Evolutionary conservation across 1,284 basidiomycete species (phyloP).

Genomic region (Ganoderma lingzhi): DNA sequence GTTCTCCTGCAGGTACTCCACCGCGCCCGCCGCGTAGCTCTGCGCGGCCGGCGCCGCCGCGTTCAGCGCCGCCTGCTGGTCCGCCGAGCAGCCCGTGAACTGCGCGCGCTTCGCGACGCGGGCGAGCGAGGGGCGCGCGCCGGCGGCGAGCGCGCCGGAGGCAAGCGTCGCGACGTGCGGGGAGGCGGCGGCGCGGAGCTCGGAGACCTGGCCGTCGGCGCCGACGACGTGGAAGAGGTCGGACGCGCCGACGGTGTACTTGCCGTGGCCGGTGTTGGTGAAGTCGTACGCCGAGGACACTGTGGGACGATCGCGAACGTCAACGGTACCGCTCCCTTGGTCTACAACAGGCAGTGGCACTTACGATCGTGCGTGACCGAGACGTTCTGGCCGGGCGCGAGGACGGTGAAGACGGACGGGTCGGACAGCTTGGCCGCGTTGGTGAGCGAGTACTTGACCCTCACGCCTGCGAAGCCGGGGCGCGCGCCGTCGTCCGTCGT

Average conservation of each 20-base stretch:
- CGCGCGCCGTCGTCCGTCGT: background rate
- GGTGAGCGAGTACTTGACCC: background rate
- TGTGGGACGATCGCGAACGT: background rate
- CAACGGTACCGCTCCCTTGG: too few relatives aligned
- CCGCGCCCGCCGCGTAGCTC: background rate
- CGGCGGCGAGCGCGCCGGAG: background rate
- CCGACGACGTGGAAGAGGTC: background rate
- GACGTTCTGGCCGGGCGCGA: background rate
- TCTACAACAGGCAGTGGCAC: background rate
- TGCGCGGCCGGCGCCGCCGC: background rate
- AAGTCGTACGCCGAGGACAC: background rate
- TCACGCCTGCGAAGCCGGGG: background rate
- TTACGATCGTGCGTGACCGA: background rate
- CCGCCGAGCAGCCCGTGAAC: background rate
- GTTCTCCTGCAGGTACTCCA: background rate
- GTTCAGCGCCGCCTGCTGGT: background rate
- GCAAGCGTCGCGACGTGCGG: background rate
- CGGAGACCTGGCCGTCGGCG: background rate
- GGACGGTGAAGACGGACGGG: background rate
- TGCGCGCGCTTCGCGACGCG: background rate
- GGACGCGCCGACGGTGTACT: background rate
- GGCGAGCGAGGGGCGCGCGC: too few relatives aligned
- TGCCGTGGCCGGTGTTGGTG: background rate
- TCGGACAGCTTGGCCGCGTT: background rate
- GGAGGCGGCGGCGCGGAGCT: background rate